Conservation (phyloP, 148 eudicot species). For the Polygonum maritimum region DNA sequence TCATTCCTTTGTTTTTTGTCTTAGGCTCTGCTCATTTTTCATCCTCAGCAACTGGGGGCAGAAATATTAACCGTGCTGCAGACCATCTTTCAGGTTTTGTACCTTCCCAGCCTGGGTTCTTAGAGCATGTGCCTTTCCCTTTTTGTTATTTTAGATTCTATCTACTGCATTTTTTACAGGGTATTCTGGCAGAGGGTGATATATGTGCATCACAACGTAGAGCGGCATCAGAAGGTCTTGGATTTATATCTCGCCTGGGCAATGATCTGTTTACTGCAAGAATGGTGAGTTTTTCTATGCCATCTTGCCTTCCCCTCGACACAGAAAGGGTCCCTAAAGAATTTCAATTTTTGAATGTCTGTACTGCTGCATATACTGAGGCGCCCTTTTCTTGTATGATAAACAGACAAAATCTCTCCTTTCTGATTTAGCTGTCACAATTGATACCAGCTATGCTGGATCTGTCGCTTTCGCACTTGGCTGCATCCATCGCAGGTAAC, state of each 20-base stretch:
- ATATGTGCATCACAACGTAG: slow-evolving; percentile 82
- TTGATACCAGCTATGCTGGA: slow-evolving; percentile 68
- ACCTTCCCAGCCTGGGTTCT: slow-evolving; percentile 1
- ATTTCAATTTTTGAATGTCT: background rate
- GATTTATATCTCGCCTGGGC: slow-evolving; percentile 86
- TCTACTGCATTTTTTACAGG: slow-evolving; percentile 32
- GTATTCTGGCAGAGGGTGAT: slow-evolving; percentile 85
- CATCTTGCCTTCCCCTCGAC: slow-evolving; percentile 1
- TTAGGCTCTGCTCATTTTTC: slow-evolving; percentile 77
- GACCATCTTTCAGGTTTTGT: slow-evolving; percentile 76
- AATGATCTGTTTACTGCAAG: slow-evolving; percentile 82
- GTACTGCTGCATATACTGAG: slow-evolving; percentile 1
- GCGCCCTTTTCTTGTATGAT: slow-evolving; percentile 8
- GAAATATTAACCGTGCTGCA: slow-evolving; percentile 67
- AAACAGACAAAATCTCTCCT: slow-evolving; percentile 68
- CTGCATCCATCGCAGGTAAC: slow-evolving; percentile 89
- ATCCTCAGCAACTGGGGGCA: slow-evolving; percentile 62
- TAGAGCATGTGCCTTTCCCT: background rate
- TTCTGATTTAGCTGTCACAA: slow-evolving; percentile 51
- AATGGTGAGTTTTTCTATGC: slow-evolving; percentile 50
- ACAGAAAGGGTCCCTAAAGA: background rate
- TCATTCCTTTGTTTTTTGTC: slow-evolving; percentile 12
- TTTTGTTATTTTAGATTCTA: background rate
- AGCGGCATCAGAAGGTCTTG: slow-evolving; percentile 96
- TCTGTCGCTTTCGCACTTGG: slow-evolving; percentile 89